These are phyloP conservation scores for Cercospora brassicicola DNA, from an alignment of 2,329 filamentous ascomycete genomes.

Conservation along the genomic window DNA sequence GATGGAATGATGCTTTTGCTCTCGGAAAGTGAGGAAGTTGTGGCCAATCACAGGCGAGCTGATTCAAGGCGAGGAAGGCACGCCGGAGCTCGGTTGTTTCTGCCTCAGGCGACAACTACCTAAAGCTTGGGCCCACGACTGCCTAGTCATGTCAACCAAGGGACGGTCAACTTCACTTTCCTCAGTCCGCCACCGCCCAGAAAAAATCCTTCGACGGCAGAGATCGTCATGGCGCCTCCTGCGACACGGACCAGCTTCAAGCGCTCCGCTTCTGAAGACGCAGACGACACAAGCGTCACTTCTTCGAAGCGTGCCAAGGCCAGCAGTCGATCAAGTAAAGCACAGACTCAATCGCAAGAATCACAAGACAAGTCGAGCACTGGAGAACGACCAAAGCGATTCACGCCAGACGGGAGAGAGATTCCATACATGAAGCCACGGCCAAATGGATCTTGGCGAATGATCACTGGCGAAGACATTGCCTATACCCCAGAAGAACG, in stretches of 20 bases:
- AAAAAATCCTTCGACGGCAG: not conserved
- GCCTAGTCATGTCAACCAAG: not conserved
- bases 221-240: slow-evolving; percentile 9
- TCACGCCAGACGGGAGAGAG: slow-evolving; percentile 8
- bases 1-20: slow-evolving; percentile 15
- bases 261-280: slow-evolving; percentile 5
- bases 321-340: slow-evolving; percentile 6
- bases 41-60: not conserved
- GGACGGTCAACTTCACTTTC: not conserved
- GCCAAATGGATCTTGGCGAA: slow-evolving; percentile 8
- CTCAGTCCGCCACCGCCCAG: not conserved
- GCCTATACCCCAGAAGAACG: slow-evolving; percentile 6
- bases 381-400: not conserved
- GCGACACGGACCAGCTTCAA: slow-evolving; percentile 5
- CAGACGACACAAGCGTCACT: not conserved
- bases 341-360: slow-evolving; percentile 1
- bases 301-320: slow-evolving; percentile 16
- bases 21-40: not conserved
- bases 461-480: slow-evolving; percentile 9
- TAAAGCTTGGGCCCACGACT: not conserved
- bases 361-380: not conserved
- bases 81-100: not conserved
- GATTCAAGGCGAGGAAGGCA: not conserved
- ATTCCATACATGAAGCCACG: slow-evolving; percentile 5
- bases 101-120: not conserved